These are phyloP conservation scores for Silene coronaria DNA, from an alignment of 179 eudicot species.

Conservation along the genomic window DNA sequence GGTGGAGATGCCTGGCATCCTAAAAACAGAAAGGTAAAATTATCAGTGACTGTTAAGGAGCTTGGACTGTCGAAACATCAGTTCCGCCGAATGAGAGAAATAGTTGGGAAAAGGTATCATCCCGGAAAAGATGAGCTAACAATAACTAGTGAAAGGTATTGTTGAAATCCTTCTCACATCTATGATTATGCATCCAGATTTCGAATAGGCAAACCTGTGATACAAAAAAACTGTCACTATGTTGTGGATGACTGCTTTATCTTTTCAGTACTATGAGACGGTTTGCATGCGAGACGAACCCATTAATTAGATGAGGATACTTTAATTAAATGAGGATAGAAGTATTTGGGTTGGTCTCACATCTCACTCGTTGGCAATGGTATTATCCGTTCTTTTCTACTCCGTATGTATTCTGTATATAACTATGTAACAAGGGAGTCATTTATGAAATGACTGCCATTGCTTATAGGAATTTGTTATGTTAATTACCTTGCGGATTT, in stretches of 20 bases:
- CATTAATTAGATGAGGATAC: neutral
- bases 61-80: constrained; percentile 82
- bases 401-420: no score
- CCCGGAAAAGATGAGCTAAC: constrained; percentile 86
- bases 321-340: neutral
- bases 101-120: constrained; percentile 81
- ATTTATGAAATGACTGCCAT: neutral
- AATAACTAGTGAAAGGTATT: constrained; percentile 89
- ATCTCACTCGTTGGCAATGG: no score
- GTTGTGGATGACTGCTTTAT: no score
- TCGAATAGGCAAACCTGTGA: neutral
- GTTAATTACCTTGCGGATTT: neutral
- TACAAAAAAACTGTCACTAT: no score
- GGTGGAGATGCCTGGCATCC: constrained; percentile 99
- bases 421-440: no score
- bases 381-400: no score
- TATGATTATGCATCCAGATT: neutral
- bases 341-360: neutral
- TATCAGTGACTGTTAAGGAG: constrained; percentile 88
- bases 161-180: neutral
- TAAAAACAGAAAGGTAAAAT: constrained; percentile 85
- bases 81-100: constrained; percentile 70
- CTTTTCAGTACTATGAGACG: neutral
- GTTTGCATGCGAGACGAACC: neutral
- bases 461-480: neutral